Evolutionary conservation across 192 early-diverging fungal species (phyloP).

Genomic region (Nowakowskiella sp.): DNA sequence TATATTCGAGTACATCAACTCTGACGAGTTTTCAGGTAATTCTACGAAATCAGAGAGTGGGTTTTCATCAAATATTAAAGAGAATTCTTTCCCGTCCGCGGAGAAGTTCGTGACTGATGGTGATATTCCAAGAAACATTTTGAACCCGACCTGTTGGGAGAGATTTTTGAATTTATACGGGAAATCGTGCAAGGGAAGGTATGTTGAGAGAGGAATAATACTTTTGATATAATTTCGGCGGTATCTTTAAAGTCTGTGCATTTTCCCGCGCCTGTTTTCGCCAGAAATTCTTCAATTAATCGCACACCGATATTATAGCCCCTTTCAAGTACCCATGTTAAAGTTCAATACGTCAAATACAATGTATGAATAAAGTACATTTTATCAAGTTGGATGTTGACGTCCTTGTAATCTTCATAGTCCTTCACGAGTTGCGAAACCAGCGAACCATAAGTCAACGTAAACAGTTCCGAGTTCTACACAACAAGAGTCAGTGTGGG

Average conservation of each 20-base stretch:
- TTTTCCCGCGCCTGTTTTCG: conserved; percentile 65
- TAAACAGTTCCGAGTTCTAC: conserved; percentile 88
- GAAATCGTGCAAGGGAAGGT: not conserved
- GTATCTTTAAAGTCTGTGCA: conserved; percentile 88
- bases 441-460: conserved; percentile 94
- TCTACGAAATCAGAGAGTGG: conserved; percentile 97
- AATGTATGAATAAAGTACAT: conserved; percentile 54
- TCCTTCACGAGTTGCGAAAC: conserved; percentile 92
- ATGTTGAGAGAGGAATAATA: conserved; percentile 20
- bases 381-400: conserved; percentile 96
- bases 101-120: conserved; percentile 79
- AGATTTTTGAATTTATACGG: not conserved
- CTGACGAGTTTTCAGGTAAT: conserved; percentile 70
- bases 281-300: conserved; percentile 92
- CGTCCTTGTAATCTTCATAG: conserved; percentile 80
- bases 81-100: conserved; percentile 79
- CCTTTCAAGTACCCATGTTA: conserved; percentile 40
- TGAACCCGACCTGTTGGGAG: conserved; percentile 74
- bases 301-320: conserved; percentile 96
- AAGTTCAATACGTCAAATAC: not conserved
- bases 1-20: conserved; percentile 95
- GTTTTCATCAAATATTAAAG: conserved; percentile 91
- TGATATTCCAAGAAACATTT: conserved; percentile 87
- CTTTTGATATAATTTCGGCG: conserved; percentile 90
- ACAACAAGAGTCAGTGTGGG: not conserved